Evolutionary conservation across 78 protist genomes (phyloP).

Genomic region (Mastigamoeba balamuthi): DNA sequence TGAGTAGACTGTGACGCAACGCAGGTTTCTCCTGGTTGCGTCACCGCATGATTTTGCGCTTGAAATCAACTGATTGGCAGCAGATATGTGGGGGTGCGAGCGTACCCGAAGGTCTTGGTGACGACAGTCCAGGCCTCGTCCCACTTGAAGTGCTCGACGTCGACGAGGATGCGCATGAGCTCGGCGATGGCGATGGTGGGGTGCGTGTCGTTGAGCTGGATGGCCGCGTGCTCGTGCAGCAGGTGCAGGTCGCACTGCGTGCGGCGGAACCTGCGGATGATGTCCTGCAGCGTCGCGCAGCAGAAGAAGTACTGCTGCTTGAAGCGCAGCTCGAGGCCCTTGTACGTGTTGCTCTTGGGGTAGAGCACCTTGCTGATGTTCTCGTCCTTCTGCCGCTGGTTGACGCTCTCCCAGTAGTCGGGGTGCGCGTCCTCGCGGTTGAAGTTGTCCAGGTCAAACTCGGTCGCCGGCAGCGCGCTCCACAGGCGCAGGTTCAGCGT

Average conservation of each 20-base stretch:
- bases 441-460: slow-evolving; percentile 74
- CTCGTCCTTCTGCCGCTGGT: slow-evolving; percentile 67
- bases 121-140: slow-evolving; percentile 82
- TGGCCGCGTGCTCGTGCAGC: slow-evolving; percentile 48
- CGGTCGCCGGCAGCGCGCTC: slow-evolving; percentile 66
- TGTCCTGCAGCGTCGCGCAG: slow-evolving; percentile 87
- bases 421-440: no score
- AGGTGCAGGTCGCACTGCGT: not conserved
- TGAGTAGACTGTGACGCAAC: no score
- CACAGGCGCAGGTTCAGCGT: slow-evolving; percentile 85
- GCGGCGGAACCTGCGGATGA: slow-evolving; percentile 71
- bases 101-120: slow-evolving; percentile 69
- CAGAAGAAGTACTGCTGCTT: slow-evolving; percentile 93
- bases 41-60: no score
- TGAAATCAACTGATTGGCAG: no score
- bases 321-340: slow-evolving; percentile 87
- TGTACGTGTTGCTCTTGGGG: slow-evolving; percentile 88
- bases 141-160: slow-evolving; percentile 66
- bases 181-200: slow-evolving; percentile 86
- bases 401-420: slow-evolving; percentile 73
- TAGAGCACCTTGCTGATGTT: slow-evolving; percentile 86
- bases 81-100: no score
- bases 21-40: no score
- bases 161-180: slow-evolving; percentile 76
- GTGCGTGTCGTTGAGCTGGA: slow-evolving; percentile 96